These are phyloP conservation scores for Colletotrichum horii DNA, from an alignment of 2,329 filamentous ascomycete species.

Conservation along the genomic window DNA sequence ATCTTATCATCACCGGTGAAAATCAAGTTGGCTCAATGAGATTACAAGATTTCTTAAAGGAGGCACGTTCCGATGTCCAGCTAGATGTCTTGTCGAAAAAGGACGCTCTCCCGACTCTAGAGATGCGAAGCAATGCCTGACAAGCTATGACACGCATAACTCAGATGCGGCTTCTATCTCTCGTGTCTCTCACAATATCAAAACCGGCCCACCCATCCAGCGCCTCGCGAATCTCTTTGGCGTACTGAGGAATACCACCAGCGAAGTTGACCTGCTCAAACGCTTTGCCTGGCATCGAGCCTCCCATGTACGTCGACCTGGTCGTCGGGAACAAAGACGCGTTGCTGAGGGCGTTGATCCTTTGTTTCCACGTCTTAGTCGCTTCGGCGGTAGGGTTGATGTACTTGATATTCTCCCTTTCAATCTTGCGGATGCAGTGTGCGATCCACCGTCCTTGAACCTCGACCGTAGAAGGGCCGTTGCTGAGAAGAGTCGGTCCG, in stretches of 20 bases:
- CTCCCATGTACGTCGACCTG: conserved; percentile 61
- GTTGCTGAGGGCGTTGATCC: conserved; percentile 51
- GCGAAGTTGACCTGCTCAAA: conserved; percentile 38
- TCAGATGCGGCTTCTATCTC: not conserved
- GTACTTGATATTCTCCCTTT: conserved; percentile 48
- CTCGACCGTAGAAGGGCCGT: conserved; percentile 60
- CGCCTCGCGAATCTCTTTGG: conserved; percentile 33
- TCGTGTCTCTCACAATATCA: conserved; percentile 25
- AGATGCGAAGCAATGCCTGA: not conserved
- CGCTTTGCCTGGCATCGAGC: conserved; percentile 56
- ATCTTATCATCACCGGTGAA: not conserved
- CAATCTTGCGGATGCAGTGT: conserved; percentile 54
- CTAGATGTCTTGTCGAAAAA: not conserved
- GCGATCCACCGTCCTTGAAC: conserved; percentile 63
- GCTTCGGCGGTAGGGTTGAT: conserved; percentile 54
- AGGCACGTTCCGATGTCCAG: not conserved
- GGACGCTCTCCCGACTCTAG: not conserved
- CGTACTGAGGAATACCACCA: conserved; percentile 43
- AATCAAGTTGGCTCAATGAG: not conserved
- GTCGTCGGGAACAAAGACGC: conserved; percentile 53
- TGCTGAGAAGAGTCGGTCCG: conserved; percentile 59
- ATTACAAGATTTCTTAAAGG: not conserved
- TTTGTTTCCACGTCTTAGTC: conserved; percentile 52
- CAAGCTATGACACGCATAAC: not conserved
- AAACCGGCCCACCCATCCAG: conserved; percentile 42